These are phyloP conservation scores for Boletus insuetus DNA, from an alignment of 768 basidiomycete genomes.

Conservation along the genomic window DNA sequence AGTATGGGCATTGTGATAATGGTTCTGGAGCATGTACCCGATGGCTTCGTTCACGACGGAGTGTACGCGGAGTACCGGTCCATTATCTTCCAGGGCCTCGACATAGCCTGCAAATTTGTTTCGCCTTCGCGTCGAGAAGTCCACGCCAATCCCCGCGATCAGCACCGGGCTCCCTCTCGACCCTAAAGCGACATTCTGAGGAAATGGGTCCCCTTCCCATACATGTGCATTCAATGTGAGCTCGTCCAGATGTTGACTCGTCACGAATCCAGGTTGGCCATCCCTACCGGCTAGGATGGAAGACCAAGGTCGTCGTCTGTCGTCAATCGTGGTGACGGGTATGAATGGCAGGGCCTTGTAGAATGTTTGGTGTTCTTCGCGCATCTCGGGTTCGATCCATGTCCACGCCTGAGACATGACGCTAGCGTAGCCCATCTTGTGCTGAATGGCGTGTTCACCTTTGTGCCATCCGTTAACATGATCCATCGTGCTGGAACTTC, in stretches of 20 bases:
- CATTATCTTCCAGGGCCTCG: constrained; percentile 30
- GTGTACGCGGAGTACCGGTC: constrained; percentile 35
- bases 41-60: constrained; percentile 51
- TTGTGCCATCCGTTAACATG: constrained; percentile 37
- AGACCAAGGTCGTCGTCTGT: constrained; percentile 52
- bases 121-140: constrained; percentile 54
- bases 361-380: constrained; percentile 48
- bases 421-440: constrained; percentile 42
- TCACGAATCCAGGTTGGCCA: constrained; percentile 48
- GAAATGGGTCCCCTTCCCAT: constrained; percentile 59
- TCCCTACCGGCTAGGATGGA: constrained; percentile 48
- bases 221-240: constrained; percentile 38
- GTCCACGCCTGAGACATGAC: constrained; percentile 38
- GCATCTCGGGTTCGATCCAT: constrained; percentile 44
- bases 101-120: constrained; percentile 63
- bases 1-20: background rate
- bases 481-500: constrained; percentile 13
- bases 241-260: constrained; percentile 33
- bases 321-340: constrained; percentile 55
- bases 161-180: constrained; percentile 25
- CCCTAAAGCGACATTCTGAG: constrained; percentile 29
- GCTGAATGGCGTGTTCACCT: constrained; percentile 52
- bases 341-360: constrained; percentile 53
- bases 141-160: constrained; percentile 60
- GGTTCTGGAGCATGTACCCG: constrained; percentile 42